These are phyloP conservation scores for Aspergillus luchuensis DNA, from an alignment of 2,329 filamentous ascomycete genomes.

Conservation along the genomic window DNA sequence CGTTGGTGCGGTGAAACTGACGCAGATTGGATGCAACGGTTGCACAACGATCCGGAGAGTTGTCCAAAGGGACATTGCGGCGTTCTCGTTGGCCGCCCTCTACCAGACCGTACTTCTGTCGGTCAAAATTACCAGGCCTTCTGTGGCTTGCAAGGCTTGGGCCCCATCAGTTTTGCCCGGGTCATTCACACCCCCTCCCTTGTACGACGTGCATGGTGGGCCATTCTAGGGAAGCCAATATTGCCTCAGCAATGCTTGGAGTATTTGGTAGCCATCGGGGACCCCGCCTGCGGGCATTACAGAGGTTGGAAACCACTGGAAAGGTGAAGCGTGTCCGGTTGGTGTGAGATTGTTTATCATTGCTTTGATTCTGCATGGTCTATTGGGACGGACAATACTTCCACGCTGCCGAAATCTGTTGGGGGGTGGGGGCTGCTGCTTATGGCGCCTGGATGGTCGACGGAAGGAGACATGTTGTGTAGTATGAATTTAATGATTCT, in stretches of 20 bases:
- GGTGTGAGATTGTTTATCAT: neutral
- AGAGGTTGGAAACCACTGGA: neutral
- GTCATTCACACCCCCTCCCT: conserved; percentile 22
- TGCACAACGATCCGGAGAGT: conserved; percentile 15
- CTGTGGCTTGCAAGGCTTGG: conserved; percentile 16
- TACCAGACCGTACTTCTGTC: conserved; percentile 8
- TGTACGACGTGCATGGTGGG: conserved; percentile 27
- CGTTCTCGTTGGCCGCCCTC: conserved; percentile 17
- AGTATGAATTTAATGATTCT: neutral
- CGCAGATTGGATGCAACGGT: conserved; percentile 23
- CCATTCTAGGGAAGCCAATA: conserved; percentile 10
- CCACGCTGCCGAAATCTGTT: conserved; percentile 2
- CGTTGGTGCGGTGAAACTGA: conserved; percentile 14
- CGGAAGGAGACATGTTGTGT: conserved; percentile 2
- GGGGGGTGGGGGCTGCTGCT: neutral
- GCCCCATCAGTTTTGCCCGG: conserved; percentile 9
- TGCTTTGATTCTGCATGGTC: conserved; percentile 9
- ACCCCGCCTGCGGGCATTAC: conserved; percentile 6
- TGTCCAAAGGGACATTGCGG: conserved; percentile 11
- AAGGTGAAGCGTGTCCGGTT: conserved; percentile 2
- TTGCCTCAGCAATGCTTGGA: conserved; percentile 16
- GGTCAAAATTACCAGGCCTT: conserved; percentile 1
- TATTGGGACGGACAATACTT: neutral
- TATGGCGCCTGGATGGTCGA: neutral
- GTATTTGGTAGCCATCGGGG: conserved; percentile 2